Base-by-base conservation (phyloP, 2,329 filamentous ascomycete species). In the Fusarium oxysporum region DNA sequence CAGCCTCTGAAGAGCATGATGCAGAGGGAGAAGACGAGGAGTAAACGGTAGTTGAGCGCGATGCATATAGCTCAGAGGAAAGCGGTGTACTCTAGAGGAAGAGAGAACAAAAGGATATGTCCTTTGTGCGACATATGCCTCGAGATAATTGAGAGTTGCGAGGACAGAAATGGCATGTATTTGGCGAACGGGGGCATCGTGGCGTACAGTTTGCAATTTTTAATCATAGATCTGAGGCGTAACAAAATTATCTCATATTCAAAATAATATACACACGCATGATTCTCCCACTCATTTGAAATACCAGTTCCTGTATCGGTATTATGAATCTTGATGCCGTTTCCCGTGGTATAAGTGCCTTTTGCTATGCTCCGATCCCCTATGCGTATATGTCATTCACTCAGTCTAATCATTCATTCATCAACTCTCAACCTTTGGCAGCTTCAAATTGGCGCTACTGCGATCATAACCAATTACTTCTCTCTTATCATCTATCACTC, bases 401-500 rank as follows among this genome's bases (percentile, higher is more conserved):
- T 28, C 23, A 50, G 25, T 48, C 19, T 33, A 30, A 30, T 23
- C 47, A 50, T n/a, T 33, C 55, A 44, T 33, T 43, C n/a, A 14
- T 48, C 45, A 63, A 16, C 35, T 50, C 32, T 62, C 54, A 47
- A 41, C 45, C 44, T 65, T 59, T 3, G 71, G 69, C 19, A 81
- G 65, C 63, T 76, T 78, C 61, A 68, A 73, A 23, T 62, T 67
- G 17, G 75, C 61, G 59, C 76, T 79, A 17, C 63, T 58, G 8
- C 71, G 58, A 58, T 82, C 81, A 50, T 88, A 92, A 16, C 90
- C 90, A 76, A 92, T 90, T 1, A 79, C 82, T 61, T 89, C 86
- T 58, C 90, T 85, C 71, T 90, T 85, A 68, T 92, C 90, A 67
- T 92, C 90, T 70, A 91, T 86, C n/a, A 92, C 86, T 21, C 90